Evolutionary conservation across 495 filamentous ascomycete genomes (phyloP).

Genomic region (Annulohypoxylon stygium): DNA sequence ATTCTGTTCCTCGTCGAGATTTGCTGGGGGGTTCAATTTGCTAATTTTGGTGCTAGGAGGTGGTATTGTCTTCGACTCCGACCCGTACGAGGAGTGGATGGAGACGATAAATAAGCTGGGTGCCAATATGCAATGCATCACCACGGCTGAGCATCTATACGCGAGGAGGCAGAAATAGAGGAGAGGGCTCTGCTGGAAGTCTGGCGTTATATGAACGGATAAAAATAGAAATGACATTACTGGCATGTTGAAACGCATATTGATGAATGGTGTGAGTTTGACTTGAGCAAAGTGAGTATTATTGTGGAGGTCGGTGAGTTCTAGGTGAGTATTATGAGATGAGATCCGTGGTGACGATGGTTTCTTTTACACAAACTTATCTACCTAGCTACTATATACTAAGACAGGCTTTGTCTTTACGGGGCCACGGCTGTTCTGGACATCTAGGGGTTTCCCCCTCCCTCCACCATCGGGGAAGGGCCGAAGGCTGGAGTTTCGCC

Average conservation of each 20-base stretch:
- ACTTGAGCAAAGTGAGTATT: too few species aligned
- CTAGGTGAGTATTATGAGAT: too few species aligned
- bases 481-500: too few species aligned
- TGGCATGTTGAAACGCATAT: not conserved
- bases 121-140: constrained; percentile 89
- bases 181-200: too few species aligned
- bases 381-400: too few species aligned
- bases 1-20: not conserved
- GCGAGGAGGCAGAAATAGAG: constrained; percentile 52
- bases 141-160: constrained; percentile 83
- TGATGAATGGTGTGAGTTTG: not conserved
- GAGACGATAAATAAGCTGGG: constrained; percentile 98
- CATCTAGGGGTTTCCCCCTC: too few species aligned
- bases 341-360: too few species aligned
- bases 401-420: too few species aligned
- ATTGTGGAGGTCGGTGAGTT: too few species aligned
- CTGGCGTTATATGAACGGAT: not conserved
- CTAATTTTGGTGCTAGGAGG: constrained; percentile 68
- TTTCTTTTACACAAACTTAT: too few species aligned
- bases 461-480: too few species aligned
- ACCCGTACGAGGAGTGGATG: constrained; percentile 92
- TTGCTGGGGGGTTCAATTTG: not conserved
- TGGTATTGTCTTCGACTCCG: constrained; percentile 96
- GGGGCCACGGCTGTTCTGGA: too few species aligned
- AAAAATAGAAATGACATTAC: not conserved